phyloP scores from a whole-genome alignment of 164 flowering plant species.

The Sedum album region DNA sequence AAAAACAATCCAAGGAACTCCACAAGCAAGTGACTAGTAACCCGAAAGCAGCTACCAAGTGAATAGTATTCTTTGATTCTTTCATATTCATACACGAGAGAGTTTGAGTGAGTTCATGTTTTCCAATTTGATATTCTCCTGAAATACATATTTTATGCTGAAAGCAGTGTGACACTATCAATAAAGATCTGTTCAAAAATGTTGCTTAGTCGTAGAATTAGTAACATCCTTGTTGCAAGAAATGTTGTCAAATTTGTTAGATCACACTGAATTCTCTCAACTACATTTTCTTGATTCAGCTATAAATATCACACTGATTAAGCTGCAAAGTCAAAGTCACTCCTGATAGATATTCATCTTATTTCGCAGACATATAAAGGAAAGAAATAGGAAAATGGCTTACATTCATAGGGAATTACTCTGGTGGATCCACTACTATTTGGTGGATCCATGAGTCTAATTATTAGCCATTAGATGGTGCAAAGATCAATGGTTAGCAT shows the following conservation, averaged over 20 bases:
- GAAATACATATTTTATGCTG: neutral
- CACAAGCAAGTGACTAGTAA: constrained; percentile 16
- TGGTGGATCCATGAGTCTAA: no score
- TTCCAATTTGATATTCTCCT: neutral
- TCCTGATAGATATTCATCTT: neutral
- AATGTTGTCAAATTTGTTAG: neutral
- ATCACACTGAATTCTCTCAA: neutral
- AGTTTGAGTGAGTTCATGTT: neutral
- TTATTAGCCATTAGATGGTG: no score
- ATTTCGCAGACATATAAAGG: no score
- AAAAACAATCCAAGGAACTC: constrained; percentile 20
- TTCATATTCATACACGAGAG: neutral
- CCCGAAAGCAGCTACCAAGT: neutral
- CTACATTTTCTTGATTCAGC: neutral
- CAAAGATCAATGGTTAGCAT: no score
- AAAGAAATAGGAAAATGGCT: neutral
- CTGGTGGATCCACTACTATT: no score
- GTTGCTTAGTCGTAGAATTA: neutral
- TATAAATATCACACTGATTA: neutral
- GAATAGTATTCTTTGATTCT: constrained; percentile 3
- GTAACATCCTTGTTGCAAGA: neutral
- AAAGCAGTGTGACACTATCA: neutral
- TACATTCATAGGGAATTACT: no score
- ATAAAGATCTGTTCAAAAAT: neutral
- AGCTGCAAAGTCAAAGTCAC: neutral